These are phyloP conservation scores for Volvox reticuliferus DNA, from an alignment of 139 green algal species.

Conservation along the genomic window DNA sequence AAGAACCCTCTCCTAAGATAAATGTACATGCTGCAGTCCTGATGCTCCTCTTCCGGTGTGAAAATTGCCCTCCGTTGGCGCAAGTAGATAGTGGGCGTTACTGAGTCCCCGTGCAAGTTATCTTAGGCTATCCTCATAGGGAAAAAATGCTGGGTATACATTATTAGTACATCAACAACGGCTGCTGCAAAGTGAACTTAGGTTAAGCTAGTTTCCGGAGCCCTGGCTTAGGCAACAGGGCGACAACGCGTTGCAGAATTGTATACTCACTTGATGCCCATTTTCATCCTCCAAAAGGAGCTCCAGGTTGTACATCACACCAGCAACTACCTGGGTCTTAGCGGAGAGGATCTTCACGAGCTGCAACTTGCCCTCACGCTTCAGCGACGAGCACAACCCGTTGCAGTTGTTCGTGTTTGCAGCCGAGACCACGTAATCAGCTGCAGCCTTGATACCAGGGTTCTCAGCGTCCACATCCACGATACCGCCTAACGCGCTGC, in stretches of 20 bases:
- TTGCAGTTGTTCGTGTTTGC: conserved; percentile 1
- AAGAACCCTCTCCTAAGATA: no score
- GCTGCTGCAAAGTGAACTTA: no score
- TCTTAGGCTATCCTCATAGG: no score
- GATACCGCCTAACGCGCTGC: neutral
- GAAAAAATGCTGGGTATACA: no score
- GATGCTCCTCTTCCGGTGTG: no score
- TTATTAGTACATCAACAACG: no score
- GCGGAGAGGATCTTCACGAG: neutral
- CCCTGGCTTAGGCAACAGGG: neutral
- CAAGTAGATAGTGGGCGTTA: no score
- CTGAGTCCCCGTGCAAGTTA: no score
- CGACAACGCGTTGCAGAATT: no score
- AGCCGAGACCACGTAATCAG: neutral
- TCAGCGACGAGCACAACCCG: neutral
- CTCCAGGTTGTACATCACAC: neutral
- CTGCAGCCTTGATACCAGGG: neutral
- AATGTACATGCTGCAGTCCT: no score
- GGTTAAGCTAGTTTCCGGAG: neutral
- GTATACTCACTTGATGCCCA: neutral
- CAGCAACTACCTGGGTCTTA: conserved; percentile 17
- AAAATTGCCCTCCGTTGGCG: no score
- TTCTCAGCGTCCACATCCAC: neutral
- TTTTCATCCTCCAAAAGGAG: neutral
- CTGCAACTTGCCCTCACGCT: neutral